Base-by-base conservation (phyloP, 441 rosid species). In the Isatis lusitanica region DNA sequence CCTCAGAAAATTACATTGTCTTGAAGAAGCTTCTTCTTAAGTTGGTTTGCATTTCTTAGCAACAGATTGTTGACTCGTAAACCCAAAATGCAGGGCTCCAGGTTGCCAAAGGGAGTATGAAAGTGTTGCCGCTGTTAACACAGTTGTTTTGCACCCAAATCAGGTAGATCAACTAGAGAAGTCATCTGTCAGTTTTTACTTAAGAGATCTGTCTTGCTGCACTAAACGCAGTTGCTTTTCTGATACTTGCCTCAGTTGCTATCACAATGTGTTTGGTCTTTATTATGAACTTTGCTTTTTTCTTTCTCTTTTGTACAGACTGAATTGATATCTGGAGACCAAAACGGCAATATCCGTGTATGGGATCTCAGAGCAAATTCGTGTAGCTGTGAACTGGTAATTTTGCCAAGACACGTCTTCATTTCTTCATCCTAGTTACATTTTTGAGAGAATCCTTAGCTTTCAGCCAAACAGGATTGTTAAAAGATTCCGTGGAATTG, bases 81-180 rank as follows among this genome's bases (percentile, higher is more conserved):
- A 63, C 78, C 65, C 58, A 46, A 55, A 82, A 50, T 85, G 74
- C 80, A 94, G 97, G 85, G 93, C 98, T 73, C 97, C 97, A 39
- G 97, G 92, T 74, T 95, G 90, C 82, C 99, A 95, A 78, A 93
- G 90, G 75, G 99, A 95, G 73, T 95, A 93, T 80, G 98, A 94
- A 81, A 93, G 98, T 74, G 90, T 91, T 73, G 97, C 91, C 17
- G 93, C 97, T 17, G 98, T 95, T 38, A 94, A 94, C 62, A 88
- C 98, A 0, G 99, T 90, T 79, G 98, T 94, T 44, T 79, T 94
- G 55, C 98, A 92, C 73, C 98, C 98, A 63, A 92, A 94, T 83
- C 98, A 94, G 97, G 98, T 77, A 66, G 13, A n/a, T 42, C 30
- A 42, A n/a, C 60, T 63, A 17, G 6, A 48, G 36, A 33, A 53